Percentiles rank a stretch among this genome's conserved stretches.
These are phyloP conservation scores for Cryptococcus sp. DNA, from an alignment of 1,284 basidiomycete species.

Conservation along the genomic window DNA sequence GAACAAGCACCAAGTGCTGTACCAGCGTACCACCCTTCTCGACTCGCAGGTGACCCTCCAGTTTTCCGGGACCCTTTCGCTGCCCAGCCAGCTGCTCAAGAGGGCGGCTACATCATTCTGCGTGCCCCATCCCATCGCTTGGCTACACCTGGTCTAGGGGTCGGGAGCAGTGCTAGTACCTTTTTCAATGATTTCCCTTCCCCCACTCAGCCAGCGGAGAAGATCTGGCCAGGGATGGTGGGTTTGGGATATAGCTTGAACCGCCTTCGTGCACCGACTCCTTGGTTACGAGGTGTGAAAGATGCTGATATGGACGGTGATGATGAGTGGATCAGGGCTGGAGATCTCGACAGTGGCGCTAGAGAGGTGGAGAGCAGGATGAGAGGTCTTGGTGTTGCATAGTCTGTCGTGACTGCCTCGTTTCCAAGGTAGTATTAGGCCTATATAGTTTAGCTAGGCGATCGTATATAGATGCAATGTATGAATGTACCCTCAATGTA, in stretches of 20 bases:
- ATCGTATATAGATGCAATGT: too few relatives aligned
- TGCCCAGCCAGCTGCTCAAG: not conserved
- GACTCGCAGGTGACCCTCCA: not conserved
- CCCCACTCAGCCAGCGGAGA: not conserved
- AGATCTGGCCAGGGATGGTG: constrained; percentile 8
- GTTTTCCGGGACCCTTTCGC: constrained; percentile 11
- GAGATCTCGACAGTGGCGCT: constrained; percentile 5
- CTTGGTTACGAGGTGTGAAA: constrained; percentile 16
- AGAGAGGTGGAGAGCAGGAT: constrained; percentile 6
- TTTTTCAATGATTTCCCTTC: not conserved
- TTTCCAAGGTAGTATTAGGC: too few relatives aligned
- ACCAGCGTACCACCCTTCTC: not conserved
- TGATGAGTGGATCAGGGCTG: constrained; percentile 17
- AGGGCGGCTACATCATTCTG: constrained; percentile 14
- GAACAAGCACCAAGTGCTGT: not conserved
- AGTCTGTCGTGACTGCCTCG: too few relatives aligned
- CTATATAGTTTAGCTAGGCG: too few relatives aligned
- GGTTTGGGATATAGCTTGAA: constrained; percentile 25
- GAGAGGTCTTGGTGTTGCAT: constrained; percentile 9
- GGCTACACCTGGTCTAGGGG: not conserved
- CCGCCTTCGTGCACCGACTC: constrained; percentile 19
- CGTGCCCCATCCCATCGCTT: constrained; percentile 8
- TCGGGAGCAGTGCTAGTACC: too few relatives aligned
- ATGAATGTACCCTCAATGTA: constrained; percentile 1
- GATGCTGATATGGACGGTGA: constrained; percentile 9